Evolutionary conservation across 371 early-diverging fungal species (phyloP), one percentile per base, ranked within the genome.

Genomic region (Mortierella sp.): DNA sequence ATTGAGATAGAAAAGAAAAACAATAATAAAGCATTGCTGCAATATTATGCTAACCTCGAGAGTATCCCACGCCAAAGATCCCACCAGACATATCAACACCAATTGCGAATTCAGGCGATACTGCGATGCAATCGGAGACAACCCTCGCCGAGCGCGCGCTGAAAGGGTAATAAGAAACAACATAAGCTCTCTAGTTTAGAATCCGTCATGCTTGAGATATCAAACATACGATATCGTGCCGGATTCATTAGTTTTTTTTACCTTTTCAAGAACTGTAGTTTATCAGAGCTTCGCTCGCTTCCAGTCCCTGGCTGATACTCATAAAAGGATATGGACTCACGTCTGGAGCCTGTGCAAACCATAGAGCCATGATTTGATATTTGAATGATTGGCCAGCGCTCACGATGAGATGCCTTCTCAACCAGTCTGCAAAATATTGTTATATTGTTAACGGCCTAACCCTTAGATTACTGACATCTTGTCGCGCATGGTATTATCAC

Each of bases 371-470:
- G 45, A 12, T 35, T 75, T 35, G 80, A 75, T 5, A 80, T 80
- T 52, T 80, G 80, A 20, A 70, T 30, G 22, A 80, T 75, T 0
- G 80, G 80, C 80, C 80, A 80, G 1, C 80, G 80, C 22, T 80
- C 80, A 52, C 75, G 80, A 51, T 69, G 55, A 5, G 59, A 37
- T 20, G 75, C 75, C 20, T 43, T 68, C n/a, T 80, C 80, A 0
- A 72, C 66, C 66, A 80, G 16, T 1, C 78, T 78, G 16, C 16
- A 43, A 14, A 14, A 11, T 43, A 43, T 5, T 12, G 16, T 43
- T 30, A 30, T 30, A 30, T 30, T 30, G 30, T 30, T 30, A 30
- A 30, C 30, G 30, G 30, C 30, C 4, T 30, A 30, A n/a, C 30
- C 30, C 30, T 30, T 30, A 30, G 4, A 30, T 30, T 30, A 30